Base-by-base conservation (phyloP, 306 rosid species). In the Argentina anserina region DNA sequence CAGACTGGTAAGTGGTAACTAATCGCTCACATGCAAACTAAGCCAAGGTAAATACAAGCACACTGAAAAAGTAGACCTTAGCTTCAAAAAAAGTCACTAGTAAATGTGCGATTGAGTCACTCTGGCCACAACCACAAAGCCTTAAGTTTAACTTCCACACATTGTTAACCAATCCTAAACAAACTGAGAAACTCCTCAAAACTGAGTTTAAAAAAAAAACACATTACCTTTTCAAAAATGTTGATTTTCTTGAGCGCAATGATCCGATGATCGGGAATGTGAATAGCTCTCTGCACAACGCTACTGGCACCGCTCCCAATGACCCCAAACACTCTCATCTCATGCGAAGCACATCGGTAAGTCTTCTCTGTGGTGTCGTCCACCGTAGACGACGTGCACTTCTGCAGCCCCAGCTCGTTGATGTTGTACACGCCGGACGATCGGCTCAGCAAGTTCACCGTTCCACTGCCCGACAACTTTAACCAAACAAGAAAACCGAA, bases 221-320 rank as follows among this genome's bases (percentile, higher is more conserved):
- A 21, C 7, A 26, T 33, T 65, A 90, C 98, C 97, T 91, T 94
- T 79, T 94, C 99, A 77, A 94, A 94, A 71, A 94, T 94, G 50
- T 94, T 94, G 70, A 94, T 94, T 87, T 91, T 94, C 90, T 91
- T 94, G 45, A 94, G 67, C 0, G 97, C 99, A 47, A 94, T 72
- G 73, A 94, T 87, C 69, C 93, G 87, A 76, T 94, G 97, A 5
- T 80, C 85, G 46, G 97, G 97, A 64, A 94, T 88, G 75, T 94
- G 98, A 15, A 94, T 86, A 71, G 96, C 98, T 85, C 97, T 91
- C 85, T 94, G 97, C 43, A 94, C 98, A 76, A 94, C 85, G 79
- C 97, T 89, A 69, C 98, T 94, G 17, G 98, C 98, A 20, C 98
- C 98, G 72, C 97, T 88, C 46, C 98, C 98, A 4, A 94, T 94